Conservation (phyloP, 2,329 filamentous ascomycete species). For the Trichoderma sp. region DNA sequence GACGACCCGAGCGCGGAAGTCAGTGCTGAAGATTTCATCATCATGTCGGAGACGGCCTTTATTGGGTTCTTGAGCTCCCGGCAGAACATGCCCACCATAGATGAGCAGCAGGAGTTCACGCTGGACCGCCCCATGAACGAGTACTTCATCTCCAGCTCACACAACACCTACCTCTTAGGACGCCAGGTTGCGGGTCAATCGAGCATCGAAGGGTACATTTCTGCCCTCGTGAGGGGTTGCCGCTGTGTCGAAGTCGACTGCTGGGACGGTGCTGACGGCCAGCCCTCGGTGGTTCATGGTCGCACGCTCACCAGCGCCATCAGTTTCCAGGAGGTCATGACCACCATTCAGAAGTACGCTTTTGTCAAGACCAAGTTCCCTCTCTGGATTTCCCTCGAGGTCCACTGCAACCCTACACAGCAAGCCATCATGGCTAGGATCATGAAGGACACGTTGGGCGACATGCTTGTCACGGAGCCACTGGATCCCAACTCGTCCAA, state of each 20-base stretch:
- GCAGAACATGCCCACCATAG: slow-evolving; percentile 68
- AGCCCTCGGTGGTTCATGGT: slow-evolving; percentile 89
- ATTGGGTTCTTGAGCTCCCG: slow-evolving; percentile 75
- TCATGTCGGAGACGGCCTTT: slow-evolving; percentile 79
- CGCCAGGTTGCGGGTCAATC: slow-evolving; percentile 88
- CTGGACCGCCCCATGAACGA: slow-evolving; percentile 89
- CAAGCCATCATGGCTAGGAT: slow-evolving; percentile 87
- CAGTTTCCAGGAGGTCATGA: slow-evolving; percentile 87
- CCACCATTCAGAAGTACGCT: slow-evolving; percentile 91
- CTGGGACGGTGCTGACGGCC: slow-evolving; percentile 89
- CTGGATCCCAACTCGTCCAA: slow-evolving; percentile 67
- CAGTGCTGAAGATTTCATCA: slow-evolving; percentile 48
- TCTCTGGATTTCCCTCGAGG: slow-evolving; percentile 91
- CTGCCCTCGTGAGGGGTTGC: slow-evolving; percentile 82
- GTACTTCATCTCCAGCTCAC: slow-evolving; percentile 97
- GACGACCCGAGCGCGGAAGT: slow-evolving; percentile 50
- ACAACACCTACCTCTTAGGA: slow-evolving; percentile 95
- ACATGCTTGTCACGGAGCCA: slow-evolving; percentile 76
- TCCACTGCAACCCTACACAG: slow-evolving; percentile 83
- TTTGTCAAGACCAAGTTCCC: slow-evolving; percentile 87
- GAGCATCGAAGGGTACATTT: slow-evolving; percentile 93
- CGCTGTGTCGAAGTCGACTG: slow-evolving; percentile 97
- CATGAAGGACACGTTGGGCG: slow-evolving; percentile 81
- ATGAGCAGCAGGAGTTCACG: slow-evolving; percentile 60
- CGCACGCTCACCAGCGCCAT: slow-evolving; percentile 86